Conservation (phyloP, 1,284 basidiomycete species). For the Ustilago shanxiensis region DNA sequence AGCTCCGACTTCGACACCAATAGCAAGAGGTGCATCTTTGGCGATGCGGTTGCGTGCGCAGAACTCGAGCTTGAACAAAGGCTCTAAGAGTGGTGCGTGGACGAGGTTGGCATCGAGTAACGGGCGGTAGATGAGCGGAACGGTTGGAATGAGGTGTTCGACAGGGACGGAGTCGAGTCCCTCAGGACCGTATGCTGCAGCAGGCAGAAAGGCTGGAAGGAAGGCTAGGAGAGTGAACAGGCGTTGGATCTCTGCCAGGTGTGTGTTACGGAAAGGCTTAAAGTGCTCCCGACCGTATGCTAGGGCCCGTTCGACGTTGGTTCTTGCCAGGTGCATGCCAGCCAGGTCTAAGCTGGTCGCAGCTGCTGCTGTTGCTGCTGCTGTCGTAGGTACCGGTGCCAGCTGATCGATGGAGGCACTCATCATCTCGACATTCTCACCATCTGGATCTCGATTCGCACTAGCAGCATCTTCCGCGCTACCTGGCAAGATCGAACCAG, state of each 20-base stretch:
- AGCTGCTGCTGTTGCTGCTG: not conserved
- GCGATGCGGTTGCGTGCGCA: conserved; percentile 88
- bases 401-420: conserved; percentile 35
- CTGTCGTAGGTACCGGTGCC: not conserved
- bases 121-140: conserved; percentile 55
- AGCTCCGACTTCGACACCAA: conserved; percentile 89
- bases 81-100: conserved; percentile 79
- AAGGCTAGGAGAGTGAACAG: conserved; percentile 83
- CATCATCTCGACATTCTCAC: conserved; percentile 54
- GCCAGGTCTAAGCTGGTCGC: not conserved
- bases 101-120: conserved; percentile 51
- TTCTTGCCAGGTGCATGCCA: conserved; percentile 15
- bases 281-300: conserved; percentile 81
- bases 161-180: conserved; percentile 36
- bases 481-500: conserved; percentile 30
- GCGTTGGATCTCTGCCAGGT: conserved; percentile 78
- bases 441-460: conserved; percentile 47
- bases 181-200: conserved; percentile 33
- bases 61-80: conserved; percentile 87
- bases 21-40: conserved; percentile 84
- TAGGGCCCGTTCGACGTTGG: conserved; percentile 74
- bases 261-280: conserved; percentile 77
- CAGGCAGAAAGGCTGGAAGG: conserved; percentile 73
- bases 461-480: conserved; percentile 2
- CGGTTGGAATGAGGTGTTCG: conserved; percentile 36